phyloP scores from a whole-genome alignment of 116 monocot species.

The Dioscorea cayenensis region DNA sequence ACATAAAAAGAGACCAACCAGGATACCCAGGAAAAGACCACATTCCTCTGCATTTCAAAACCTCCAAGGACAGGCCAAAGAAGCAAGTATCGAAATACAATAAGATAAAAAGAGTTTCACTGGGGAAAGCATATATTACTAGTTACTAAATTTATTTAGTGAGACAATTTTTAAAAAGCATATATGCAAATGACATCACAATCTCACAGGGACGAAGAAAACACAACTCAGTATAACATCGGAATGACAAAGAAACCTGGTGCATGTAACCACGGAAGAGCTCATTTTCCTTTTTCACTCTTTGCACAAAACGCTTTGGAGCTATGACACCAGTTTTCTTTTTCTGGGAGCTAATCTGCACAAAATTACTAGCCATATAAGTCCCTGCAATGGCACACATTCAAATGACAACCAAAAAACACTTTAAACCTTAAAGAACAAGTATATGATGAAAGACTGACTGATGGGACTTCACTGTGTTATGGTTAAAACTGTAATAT shows the following conservation, averaged over 20 bases:
- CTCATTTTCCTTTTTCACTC: conserved; percentile 90
- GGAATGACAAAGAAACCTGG: conserved; percentile 19
- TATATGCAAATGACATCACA: no score
- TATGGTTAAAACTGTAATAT: no score
- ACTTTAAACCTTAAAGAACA: background rate
- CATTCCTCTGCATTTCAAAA: background rate
- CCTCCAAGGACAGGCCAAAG: background rate
- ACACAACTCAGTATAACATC: background rate
- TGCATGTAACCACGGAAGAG: conserved; percentile 57
- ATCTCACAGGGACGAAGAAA: background rate
- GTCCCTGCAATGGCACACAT: background rate
- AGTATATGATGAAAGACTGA: no score
- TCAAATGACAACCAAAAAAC: background rate
- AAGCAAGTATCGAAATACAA: background rate
- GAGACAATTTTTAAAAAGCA: no score
- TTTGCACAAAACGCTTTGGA: conserved; percentile 87
- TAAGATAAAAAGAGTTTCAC: background rate
- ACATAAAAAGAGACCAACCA: background rate
- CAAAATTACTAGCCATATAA: background rate
- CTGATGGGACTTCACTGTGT: no score
- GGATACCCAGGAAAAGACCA: background rate
- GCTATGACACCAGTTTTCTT: conserved; percentile 92
- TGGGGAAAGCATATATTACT: no score
- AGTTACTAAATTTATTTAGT: no score
- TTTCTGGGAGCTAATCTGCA: conserved; percentile 90